Conservation (phyloP, 192 early-diverging fungal genomes). For the Backusella macrospora region DNA sequence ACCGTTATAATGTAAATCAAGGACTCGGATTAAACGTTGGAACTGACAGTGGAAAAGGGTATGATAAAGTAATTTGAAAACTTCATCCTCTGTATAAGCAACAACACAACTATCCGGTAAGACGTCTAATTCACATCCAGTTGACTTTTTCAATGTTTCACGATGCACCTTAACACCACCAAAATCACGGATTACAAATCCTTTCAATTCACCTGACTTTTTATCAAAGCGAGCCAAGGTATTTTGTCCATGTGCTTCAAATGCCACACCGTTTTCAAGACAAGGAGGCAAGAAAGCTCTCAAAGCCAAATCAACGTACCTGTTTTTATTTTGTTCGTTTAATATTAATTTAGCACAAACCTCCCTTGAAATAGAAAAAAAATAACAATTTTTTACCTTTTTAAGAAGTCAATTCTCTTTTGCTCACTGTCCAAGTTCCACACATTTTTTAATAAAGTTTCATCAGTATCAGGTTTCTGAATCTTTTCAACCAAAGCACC, state of each 20-base stretch:
- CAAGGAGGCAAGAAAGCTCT: conserved; percentile 63
- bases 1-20: conserved; percentile 59
- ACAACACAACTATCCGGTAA: conserved; percentile 59
- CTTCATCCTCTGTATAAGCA: conserved; percentile 42
- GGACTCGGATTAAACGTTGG: conserved; percentile 62
- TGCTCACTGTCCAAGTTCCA: conserved; percentile 49
- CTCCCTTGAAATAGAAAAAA: neutral
- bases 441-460: conserved; percentile 44
- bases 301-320: conserved; percentile 51
- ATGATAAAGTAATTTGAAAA: conserved; percentile 63
- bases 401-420: conserved; percentile 51
- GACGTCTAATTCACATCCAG: conserved; percentile 52
- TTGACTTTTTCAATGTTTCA: conserved; percentile 48
- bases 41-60: conserved; percentile 62
- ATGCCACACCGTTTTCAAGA: conserved; percentile 63
- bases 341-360: neutral
- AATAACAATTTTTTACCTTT: conserved; percentile 27
- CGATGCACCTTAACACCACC: conserved; percentile 67
- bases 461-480: conserved; percentile 38
- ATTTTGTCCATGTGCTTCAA: conserved; percentile 71
- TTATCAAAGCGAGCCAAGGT: conserved; percentile 57
- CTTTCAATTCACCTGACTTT: conserved; percentile 49
- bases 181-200: conserved; percentile 71
- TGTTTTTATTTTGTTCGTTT: neutral
- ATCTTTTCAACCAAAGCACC: conserved; percentile 57